A percentile compares a stretch with the other conserved stretches of the same genome.
Evolutionary conservation across 176 grass and related monocot genomes (phyloP).

Genomic region (Musa itinerans): DNA sequence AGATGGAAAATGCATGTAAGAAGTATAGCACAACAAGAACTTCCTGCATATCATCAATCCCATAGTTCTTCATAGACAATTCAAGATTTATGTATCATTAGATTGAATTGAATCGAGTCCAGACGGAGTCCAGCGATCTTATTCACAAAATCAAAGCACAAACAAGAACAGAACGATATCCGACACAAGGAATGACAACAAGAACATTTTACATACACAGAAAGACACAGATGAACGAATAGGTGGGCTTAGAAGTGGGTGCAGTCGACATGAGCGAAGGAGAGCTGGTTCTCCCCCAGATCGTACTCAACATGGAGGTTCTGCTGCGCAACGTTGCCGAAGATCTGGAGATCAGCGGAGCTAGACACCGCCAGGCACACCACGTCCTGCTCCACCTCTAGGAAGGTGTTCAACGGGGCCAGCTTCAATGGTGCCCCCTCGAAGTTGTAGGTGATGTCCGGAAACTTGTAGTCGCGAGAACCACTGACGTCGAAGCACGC

Average conservation of each 20-base stretch:
- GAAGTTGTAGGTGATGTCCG: not conserved
- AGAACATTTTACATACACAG: no score
- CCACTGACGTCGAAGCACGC: not conserved
- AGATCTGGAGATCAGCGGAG: not conserved
- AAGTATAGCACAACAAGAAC: no score
- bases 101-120: no score
- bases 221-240: no score
- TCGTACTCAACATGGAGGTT: slow-evolving; percentile 8
- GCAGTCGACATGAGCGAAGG: not conserved
- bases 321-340: slow-evolving; percentile 12
- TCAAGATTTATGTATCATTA: no score
- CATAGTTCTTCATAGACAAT: no score
- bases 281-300: not conserved
- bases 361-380: not conserved
- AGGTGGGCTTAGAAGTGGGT: not conserved
- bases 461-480: not conserved
- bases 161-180: no score
- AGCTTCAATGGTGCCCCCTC: not conserved
- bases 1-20: no score
- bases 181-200: no score
- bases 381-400: not conserved
- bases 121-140: no score
- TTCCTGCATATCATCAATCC: no score
- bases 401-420: not conserved
- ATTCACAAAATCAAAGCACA: no score